A percentile compares a stretch with the other conserved stretches of the same genome.
These are phyloP conservation scores for Lasiosphaeris hirsuta DNA, from an alignment of 495 filamentous ascomycete genomes.

Conservation along the genomic window DNA sequence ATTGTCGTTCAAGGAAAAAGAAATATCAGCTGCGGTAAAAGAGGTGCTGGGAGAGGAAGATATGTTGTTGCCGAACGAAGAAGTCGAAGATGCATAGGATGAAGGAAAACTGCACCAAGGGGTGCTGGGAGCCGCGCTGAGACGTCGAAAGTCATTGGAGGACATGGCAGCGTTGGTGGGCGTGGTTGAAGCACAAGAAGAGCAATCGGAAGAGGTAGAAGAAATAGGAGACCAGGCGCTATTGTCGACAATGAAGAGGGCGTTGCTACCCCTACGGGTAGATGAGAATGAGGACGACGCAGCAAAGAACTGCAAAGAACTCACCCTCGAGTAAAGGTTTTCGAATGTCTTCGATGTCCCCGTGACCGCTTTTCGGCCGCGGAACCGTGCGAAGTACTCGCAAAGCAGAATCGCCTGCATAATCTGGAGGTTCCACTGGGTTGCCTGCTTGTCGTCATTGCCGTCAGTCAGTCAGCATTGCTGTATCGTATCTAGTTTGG, in stretches of 20 bases:
- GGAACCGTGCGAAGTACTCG: slow-evolving; percentile 52
- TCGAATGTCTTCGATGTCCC: slow-evolving; percentile 47
- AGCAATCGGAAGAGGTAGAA: slow-evolving; percentile 32
- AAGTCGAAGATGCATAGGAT: slow-evolving; percentile 19
- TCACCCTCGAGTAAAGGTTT: slow-evolving; percentile 51
- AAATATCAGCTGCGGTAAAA: not conserved
- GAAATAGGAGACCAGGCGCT: slow-evolving; percentile 33
- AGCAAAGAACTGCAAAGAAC: slow-evolving; percentile 35
- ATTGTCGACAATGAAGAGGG: slow-evolving; percentile 35
- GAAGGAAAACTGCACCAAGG: slow-evolving; percentile 26
- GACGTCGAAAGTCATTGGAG: slow-evolving; percentile 16
- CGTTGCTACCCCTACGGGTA: slow-evolving; percentile 15
- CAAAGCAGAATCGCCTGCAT: slow-evolving; percentile 56
- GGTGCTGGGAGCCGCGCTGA: slow-evolving; percentile 17
- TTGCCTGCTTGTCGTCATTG: slow-evolving; percentile 21
- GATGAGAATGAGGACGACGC: slow-evolving; percentile 26
- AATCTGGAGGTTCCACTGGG: slow-evolving; percentile 45
- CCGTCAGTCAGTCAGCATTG: slow-evolving; percentile 7
- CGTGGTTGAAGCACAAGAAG: slow-evolving; percentile 25
- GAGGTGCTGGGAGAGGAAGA: slow-evolving; percentile 8
- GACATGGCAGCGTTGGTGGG: slow-evolving; percentile 21
- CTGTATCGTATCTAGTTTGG: slow-evolving; percentile 1
- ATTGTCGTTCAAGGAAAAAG: slow-evolving; percentile 3
- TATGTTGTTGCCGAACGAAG: slow-evolving; percentile 14
- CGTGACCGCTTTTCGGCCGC: slow-evolving; percentile 45